Evolutionary conservation across 176 grass and related monocot species (phyloP), one percentile per base, ranked within the genome.

Genomic region (Cenchrus fungigraminus): DNA sequence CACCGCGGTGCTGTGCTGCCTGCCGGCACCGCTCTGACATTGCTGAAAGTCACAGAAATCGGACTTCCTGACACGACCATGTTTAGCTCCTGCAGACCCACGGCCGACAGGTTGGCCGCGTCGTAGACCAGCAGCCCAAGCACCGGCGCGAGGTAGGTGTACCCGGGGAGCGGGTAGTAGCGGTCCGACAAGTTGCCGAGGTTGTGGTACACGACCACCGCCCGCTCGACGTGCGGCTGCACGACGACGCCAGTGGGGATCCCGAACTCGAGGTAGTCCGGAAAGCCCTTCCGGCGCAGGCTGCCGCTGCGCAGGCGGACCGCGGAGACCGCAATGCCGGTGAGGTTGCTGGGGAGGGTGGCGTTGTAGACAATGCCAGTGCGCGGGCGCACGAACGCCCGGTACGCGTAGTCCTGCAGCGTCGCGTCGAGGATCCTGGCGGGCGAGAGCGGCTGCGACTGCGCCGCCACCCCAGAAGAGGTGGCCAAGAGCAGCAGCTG

Each of bases 251-350:
- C 97, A 46, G 73, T 58, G 31, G 97, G 92, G 12, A 99, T 8
- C 13, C 7, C 6, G 78, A 99, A 90, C 82, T 97, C 79, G 87
- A 91, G 91, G 84, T 91, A 97, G 32, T 4, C 54, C 1, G n/a
- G 0, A 66, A 88, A n/a, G 22, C 97, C 97, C 3, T 28, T 88
- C 54, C 82, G 86, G 12, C 70, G 72, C 10, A 99, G 91, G 77
- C 97, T 97, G 52, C 94, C 97, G 60, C 86, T 99, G 60, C 94
- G 86, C 29, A 99, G 85, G 61, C 97, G 93, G 71, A 94, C 28
- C 52, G 88, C 97, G 11, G 94, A 83, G 43, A 76, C 84, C 17
- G 74, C 85, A 7, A 94, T 63, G 89, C 97, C 97, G 37, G 90
- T 76, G 55, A 99, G 79, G 86, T 86, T 89, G 55, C 12, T 50